These are phyloP conservation scores for Posidonia australis DNA, from an alignment of 106 monocot genomes.

Conservation along the genomic window DNA sequence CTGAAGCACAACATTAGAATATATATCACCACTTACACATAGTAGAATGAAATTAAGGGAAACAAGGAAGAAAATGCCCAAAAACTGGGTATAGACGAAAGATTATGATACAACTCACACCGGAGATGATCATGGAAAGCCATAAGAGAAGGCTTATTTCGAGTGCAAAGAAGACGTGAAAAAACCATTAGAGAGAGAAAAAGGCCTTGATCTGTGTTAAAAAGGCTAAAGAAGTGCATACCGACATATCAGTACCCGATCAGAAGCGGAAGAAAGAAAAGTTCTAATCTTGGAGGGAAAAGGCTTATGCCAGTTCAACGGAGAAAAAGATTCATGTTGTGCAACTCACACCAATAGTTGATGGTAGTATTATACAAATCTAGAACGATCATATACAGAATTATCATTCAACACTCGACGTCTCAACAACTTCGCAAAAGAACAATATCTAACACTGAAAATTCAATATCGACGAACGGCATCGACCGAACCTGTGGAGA, in stretches of 20 bases:
- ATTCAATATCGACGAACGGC: not conserved
- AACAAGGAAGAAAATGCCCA: too few species aligned
- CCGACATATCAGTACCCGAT: too few species aligned
- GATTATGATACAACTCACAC: not conserved
- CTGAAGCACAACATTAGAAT: not conserved
- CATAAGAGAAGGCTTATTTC: not conserved
- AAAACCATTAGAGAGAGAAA: not conserved
- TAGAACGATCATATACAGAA: too few species aligned
- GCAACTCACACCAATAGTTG: not conserved
- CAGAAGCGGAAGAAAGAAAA: too few species aligned
- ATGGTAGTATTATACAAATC: not conserved
- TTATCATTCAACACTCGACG: too few species aligned
- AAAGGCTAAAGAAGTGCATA: too few species aligned
- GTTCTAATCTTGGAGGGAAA: not conserved
- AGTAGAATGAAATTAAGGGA: too few species aligned
- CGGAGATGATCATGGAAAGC: not conserved
- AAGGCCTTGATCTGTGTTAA: too few species aligned
- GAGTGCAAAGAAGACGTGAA: not conserved
- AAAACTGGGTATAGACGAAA: too few species aligned
- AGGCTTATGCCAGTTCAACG: not conserved
- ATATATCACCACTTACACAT: not conserved
- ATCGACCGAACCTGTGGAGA: slow-evolving; percentile 87
- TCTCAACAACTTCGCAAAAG: not conserved
- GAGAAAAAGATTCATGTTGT: slow-evolving; percentile 2
- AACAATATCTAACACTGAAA: not conserved